Conservation (phyloP, 345 rosid genomes). For the Firmiana major region DNA sequence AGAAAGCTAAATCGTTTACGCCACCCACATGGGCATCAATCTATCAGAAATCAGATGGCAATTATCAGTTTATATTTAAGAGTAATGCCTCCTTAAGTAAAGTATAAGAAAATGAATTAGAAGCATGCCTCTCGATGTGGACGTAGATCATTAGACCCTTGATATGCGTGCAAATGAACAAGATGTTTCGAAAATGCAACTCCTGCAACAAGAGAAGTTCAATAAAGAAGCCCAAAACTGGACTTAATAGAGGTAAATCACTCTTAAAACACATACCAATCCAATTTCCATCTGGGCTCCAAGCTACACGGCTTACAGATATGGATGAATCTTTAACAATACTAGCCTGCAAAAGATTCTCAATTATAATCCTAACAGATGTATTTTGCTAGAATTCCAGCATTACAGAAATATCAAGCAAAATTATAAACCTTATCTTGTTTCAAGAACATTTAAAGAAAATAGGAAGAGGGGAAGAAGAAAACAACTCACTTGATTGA, state of each 20-base stretch:
- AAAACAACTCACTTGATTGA: not conserved
- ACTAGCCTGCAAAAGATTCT: conserved; percentile 38
- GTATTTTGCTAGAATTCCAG: not conserved
- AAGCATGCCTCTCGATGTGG: conserved; percentile 55
- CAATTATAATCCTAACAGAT: not conserved
- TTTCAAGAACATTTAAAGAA: not conserved
- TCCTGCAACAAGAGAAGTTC: conserved; percentile 43
- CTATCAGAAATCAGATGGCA: conserved; percentile 35
- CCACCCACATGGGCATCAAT: conserved; percentile 82
- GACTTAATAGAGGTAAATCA: conserved; percentile 22
- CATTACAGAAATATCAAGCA: not conserved
- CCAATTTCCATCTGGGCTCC: conserved; percentile 65
- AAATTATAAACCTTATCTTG: not conserved
- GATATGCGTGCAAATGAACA: conserved; percentile 61
- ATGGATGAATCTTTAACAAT: conserved; percentile 38
- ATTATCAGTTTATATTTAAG: conserved; percentile 11
- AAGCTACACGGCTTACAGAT: conserved; percentile 56
- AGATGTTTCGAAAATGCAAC: conserved; percentile 65
- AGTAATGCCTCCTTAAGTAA: conserved; percentile 13
- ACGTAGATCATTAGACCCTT: conserved; percentile 46
- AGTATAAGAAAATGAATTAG: conserved; percentile 3
- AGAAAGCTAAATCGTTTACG: conserved; percentile 86
- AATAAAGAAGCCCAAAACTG: conserved; percentile 5
- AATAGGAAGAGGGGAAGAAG: not conserved
- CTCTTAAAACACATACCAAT: conserved; percentile 42